Conservation (phyloP, 1,284 basidiomycete species). For the Caloboletus firmus region DNA sequence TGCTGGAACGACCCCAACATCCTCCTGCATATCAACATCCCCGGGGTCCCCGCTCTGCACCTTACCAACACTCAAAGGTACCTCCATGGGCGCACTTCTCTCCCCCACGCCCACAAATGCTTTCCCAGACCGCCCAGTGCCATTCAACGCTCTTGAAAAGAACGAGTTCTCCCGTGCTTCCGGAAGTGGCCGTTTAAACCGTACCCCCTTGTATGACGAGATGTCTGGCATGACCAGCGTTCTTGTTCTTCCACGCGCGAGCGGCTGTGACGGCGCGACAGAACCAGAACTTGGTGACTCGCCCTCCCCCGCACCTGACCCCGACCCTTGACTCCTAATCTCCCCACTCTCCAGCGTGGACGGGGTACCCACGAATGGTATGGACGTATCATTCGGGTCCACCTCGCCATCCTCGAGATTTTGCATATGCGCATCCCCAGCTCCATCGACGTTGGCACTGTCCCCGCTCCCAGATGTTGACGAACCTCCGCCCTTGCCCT, state of each 20-base stretch:
- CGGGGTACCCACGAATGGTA: not conserved
- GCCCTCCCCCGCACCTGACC: not conserved
- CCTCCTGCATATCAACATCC: slow-evolving; percentile 9
- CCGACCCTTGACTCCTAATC: slow-evolving; percentile 11
- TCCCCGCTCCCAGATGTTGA: not conserved
- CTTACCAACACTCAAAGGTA: not conserved
- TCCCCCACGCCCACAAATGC: not conserved
- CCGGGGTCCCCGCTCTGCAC: not conserved
- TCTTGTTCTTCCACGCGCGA: not conserved
- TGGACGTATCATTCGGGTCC: slow-evolving; percentile 2
- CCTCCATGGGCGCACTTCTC: not conserved
- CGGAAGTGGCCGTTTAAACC: slow-evolving; percentile 19
- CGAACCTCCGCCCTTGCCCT: not conserved
- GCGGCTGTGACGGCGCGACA: slow-evolving; percentile 1
- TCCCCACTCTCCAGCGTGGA: slow-evolving; percentile 21
- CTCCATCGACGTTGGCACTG: not conserved
- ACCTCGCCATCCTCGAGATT: slow-evolving; percentile 26
- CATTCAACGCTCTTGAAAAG: slow-evolving; percentile 25
- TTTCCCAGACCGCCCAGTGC: not conserved
- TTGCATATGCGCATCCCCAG: slow-evolving; percentile 6
- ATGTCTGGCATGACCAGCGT: slow-evolving; percentile 25
- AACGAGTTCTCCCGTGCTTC: slow-evolving; percentile 22
- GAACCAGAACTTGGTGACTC: not conserved
- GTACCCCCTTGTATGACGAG: slow-evolving; percentile 23
- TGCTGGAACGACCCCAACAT: not conserved